Base-by-base conservation (phyloP, 148 eudicot species). In the Rhododendron ovatum region DNA sequence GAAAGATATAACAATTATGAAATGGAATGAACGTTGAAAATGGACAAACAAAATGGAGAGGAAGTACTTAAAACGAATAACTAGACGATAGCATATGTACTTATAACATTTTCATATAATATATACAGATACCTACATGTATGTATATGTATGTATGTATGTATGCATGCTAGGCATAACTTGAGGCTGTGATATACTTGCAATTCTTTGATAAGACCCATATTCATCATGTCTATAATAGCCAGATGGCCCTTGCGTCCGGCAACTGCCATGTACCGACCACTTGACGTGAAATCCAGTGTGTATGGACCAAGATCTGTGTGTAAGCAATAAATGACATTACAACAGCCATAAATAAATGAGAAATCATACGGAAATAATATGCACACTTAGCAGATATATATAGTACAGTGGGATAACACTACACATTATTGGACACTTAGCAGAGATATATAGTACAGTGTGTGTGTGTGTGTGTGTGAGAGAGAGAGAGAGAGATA, bases 221-320 rank as follows among this genome's bases (percentile, higher is more conserved):
- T 81, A 82, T 87, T 91, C 90, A 89, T 89, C 92, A 93, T 92
- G 88, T 96, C 98, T 81, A 96, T 83, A 41, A 96, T 85, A 69
- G 94, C 96, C 81, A 96, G 82, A 87, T 96, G 99, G 33, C 99
- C 99, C 86, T 95, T 96, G 51, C 92, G 93, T 65, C 99, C 98
- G 80, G 92, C 99, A 47, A 93, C 80, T 82, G 95, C 96, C 99
- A 96, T 96, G 89, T 92, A 91, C 30, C 95, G 95, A 30, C 99
- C 99, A 90, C 95, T 96, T 84, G 98, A 76, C 57, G 95, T 91
- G 87, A 91, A 95, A 90, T 92, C 95, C 86, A 96, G 88, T 45
- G 92, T 89, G 90, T 96, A 96, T 47, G 98, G 99, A 88, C 99
- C 99, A 90, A 95, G 90, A 63, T 92, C 99, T 95, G 94, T 33